These are phyloP conservation scores for Limonomyces culmigenus DNA, from an alignment of 1,284 basidiomycete species.

Conservation along the genomic window DNA sequence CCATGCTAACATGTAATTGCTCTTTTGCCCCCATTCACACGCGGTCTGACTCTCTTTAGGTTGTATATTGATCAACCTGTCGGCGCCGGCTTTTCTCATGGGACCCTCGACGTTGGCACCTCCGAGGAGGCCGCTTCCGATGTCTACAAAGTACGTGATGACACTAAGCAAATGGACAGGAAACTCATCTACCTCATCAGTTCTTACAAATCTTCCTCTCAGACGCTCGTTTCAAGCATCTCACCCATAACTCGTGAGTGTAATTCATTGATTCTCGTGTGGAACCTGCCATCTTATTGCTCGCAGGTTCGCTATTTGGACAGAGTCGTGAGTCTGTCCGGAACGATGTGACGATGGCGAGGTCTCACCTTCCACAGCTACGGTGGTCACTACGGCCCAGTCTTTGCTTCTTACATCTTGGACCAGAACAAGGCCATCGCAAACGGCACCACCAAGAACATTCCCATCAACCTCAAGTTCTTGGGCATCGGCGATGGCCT, in stretches of 20 bases:
- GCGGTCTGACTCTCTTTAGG: too few species aligned
- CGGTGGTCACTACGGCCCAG: constrained; percentile 49
- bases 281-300: too few species aligned
- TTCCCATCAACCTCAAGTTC: constrained; percentile 40
- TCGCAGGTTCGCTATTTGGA: constrained; percentile 51
- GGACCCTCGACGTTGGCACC: constrained; percentile 27
- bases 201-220: constrained; percentile 54
- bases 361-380: constrained; percentile 19
- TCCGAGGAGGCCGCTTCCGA: constrained; percentile 36
- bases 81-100: constrained; percentile 45
- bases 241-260: constrained; percentile 22
- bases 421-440: constrained; percentile 41
- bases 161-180: not conserved
- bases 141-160: constrained; percentile 26
- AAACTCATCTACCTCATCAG: constrained; percentile 7
- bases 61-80: constrained; percentile 46
- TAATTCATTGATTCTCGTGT: too few species aligned
- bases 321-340: constrained; percentile 43
- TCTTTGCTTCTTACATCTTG: constrained; percentile 45
- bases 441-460: constrained; percentile 25
- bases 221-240: constrained; percentile 37
- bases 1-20: constrained; percentile 33
- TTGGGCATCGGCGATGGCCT: constrained; percentile 47
- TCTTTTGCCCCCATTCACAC: too few species aligned
- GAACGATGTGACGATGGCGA: too few species aligned